Evolutionary conservation across 805 yeast species (phyloP), one percentile per base, ranked within the genome.

Genomic region (Huiozyma naganishii): DNA sequence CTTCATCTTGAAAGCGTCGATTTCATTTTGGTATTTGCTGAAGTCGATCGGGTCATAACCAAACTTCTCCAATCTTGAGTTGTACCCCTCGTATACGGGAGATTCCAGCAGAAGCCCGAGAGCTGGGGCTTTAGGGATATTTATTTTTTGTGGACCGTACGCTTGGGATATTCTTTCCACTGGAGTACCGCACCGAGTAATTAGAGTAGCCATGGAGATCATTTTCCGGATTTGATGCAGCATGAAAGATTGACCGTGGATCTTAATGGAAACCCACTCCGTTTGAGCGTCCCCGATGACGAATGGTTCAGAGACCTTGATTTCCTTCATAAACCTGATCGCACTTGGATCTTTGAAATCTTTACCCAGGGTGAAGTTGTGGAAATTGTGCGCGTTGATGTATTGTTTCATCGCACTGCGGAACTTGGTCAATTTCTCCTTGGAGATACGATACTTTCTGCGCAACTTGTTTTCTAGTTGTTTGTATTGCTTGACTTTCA

Each of bases 201-300:
- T 77, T 45, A 90, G 70, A 0, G 89, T 77, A 1, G 95, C 95
- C 94, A 90, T 82, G 23, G 96, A 90, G 47, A 92, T 86, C 97
- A 92, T 92, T 61, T 92, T 92, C 61, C 98, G 79, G 58, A 92
- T 92, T 71, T 90, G 98, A 66, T 90, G 97, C 50, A 92, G 72
- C 97, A 92, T 92, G 65, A 92, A 92, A 4, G 96, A 86, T 67
- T 92, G 98, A 6, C 98, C 98, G 62, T 92, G 98, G 52, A 92
- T 86, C 68, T 90, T 89, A 57, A 92, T 82, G 1, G 95, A 85
- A 2, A 86, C 74, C 98, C 98, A 92, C 60, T 92, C 97, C 6
- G 96, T 88, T 41, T 83, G 83, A 6, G 92, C 83, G 39, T 85
- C 88, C 57, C 89, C 85, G 52, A 90, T 89, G 41, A 87, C 81